Base-by-base conservation (phyloP, 1,139 yeast species). In the Yamadazyma spencermartinsiae region DNA sequence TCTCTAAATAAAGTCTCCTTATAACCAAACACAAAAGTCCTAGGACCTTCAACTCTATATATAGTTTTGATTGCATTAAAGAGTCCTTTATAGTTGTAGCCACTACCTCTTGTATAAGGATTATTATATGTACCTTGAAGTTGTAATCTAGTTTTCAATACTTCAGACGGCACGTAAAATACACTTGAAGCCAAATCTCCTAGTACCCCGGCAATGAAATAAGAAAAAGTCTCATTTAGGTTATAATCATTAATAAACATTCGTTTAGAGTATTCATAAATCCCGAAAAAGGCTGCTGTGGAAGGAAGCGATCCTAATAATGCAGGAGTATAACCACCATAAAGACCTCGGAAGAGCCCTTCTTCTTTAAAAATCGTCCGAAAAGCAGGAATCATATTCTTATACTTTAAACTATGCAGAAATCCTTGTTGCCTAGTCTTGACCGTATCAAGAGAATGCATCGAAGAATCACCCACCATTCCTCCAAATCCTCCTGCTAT, bases 401-500 rank as follows among this genome's bases (percentile, higher is more conserved):
- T 74, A 61, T 92, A 90, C 60, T 86, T 86, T 6, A 66, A 50
- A 21, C 78, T 78, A 46, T 73, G 69, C 15, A 88, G 83, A 5
- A 95, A 87, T 19, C 96, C 98, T 57, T 92, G 98, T 59, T 92
- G 98, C 50, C 98, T 73, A 1, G 98, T 92, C 60, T 92, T 92
- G 29, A 94, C 96, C 0, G 98, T 92, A 56, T 92, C 98, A 33
- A 92, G 66, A 1, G 98, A 90, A 61, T 92, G 97, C 97, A 92
- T 92, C 34, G 80, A 68, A 2, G 95, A 76, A 55, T 92, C 98
- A 12, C 98, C 98, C 27, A 90, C 80, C 43, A 87, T 81, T 1
- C 98, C 98, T 7, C 98, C 98, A 36, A 90, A 66, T 1, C 96
- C 97, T 29, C 98, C 98, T 0, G 98, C 96, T 24, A 86, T 42